Evolutionary conservation across 768 basidiomycete genomes (phyloP), one percentile per base, ranked within the genome.

Genomic region (Podaxis carcinomalis): DNA sequence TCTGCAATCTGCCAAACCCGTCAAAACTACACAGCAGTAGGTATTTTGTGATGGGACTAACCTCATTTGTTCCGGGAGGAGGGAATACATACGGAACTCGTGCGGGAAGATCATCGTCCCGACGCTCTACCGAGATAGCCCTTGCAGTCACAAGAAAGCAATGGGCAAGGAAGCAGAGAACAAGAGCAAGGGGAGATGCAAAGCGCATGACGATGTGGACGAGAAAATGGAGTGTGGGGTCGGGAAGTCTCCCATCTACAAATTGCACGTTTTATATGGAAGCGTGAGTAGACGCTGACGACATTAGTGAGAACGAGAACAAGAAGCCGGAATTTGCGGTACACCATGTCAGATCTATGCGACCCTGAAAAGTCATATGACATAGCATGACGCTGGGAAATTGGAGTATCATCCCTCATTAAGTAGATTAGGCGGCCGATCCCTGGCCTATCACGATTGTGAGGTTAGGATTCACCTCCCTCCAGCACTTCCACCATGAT

Each of bases 1-100:
- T 78, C 77, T 36, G 77, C 76, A 27, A 78, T 70, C 76, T 77
- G 13, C 25, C 46, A 5, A 5, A 23, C 37, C 42, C 28, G 28
- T 59, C 4, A 44, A 49, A 3, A 27, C 23, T 11, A 56, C 32
- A 28, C 9, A 32, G 5, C 11, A 3, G 53, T 16, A 11, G 3
- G 6, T 25, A 19, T 35, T 32, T 11, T 2, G 16, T 16, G 19
- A 21, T n/a, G 13, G 13, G 42, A 54, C 66, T 60, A 25, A 72
- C 74, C 13, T 69, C 59, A 50, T 72, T 63, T 2, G 70, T 70
- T 21, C 74, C 73, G 19, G 77, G 77, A 3, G 70, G 53, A 2
- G 78, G 78, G 56, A 78, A 75, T 5, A 78, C 66, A 37, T 79
- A 79, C 3, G 78, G 78, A 35, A 79, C 74, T 16, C 78, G 73